Conservation (phyloP, 1,139 yeast species). For the Zygosaccharomyces sapae region DNA sequence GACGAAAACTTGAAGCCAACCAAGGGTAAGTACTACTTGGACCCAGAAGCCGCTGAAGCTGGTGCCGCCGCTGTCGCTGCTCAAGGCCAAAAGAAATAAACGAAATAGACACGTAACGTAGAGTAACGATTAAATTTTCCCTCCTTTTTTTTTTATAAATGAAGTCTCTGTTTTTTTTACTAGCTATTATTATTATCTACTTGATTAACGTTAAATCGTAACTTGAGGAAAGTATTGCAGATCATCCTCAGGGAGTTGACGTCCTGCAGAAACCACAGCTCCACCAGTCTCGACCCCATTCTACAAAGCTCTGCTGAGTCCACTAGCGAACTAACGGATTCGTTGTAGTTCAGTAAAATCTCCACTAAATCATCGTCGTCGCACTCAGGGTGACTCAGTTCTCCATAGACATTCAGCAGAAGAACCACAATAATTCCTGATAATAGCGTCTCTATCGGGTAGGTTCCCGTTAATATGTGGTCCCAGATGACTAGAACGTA, state of each 20-base stretch:
- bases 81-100: conserved; percentile 68
- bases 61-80: conserved; percentile 99
- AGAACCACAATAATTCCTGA: conserved; percentile 51
- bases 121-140: neutral
- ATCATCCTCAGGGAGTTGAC: conserved; percentile 20
- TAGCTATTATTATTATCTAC: neutral
- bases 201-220: conserved; percentile 15
- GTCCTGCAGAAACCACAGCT: conserved; percentile 23
- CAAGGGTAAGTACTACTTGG: conserved; percentile 93
- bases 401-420: conserved; percentile 46
- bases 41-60: conserved; percentile 99
- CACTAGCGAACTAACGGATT: conserved; percentile 19
- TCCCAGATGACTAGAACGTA: conserved; percentile 54
- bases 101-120: conserved; percentile 3
- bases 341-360: conserved; percentile 57
- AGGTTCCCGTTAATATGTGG: conserved; percentile 41
- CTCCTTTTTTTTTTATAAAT: conserved; percentile 7
- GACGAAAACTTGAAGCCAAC: conserved; percentile 83
- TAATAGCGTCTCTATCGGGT: conserved; percentile 41
- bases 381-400: conserved; percentile 42
- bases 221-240: conserved; percentile 22
- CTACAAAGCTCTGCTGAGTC: conserved; percentile 27
- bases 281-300: conserved; percentile 26
- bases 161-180: conserved; percentile 7
- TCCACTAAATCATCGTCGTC: conserved; percentile 63